These are phyloP conservation scores for Rhynchosporium graminicola DNA, from an alignment of 2,329 filamentous ascomycete species.

Conservation along the genomic window DNA sequence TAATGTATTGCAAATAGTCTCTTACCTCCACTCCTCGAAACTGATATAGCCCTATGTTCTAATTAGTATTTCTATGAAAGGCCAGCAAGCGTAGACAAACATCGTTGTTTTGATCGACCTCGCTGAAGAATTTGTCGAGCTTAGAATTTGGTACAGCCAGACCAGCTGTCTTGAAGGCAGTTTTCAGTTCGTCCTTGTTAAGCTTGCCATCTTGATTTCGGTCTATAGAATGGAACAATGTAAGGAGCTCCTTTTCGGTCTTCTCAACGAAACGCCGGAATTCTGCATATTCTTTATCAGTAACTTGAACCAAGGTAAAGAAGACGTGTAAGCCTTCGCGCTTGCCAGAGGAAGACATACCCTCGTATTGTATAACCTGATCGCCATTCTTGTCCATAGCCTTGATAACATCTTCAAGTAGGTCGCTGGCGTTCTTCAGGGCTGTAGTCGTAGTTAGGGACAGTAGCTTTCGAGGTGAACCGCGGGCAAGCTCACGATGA, in stretches of 20 bases:
- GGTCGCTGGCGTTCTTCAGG: conserved; percentile 86
- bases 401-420: conserved; percentile 78
- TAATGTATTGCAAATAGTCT: neutral
- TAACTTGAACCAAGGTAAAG: neutral
- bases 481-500: conserved; percentile 67
- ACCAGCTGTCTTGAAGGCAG: conserved; percentile 76
- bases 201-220: conserved; percentile 81
- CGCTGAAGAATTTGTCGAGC: conserved; percentile 81
- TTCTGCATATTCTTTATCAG: conserved; percentile 54
- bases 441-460: conserved; percentile 47
- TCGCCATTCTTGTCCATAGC: conserved; percentile 86
- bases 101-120: conserved; percentile 88
- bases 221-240: conserved; percentile 86
- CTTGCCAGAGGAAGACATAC: conserved; percentile 50
- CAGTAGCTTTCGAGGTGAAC: conserved; percentile 16
- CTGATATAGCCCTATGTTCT: conserved; percentile 61
- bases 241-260: conserved; percentile 79
- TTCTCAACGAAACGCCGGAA: conserved; percentile 86
- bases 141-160: conserved; percentile 76
- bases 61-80: conserved; percentile 11
- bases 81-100: conserved; percentile 23
- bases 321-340: neutral
- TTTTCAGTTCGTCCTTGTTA: conserved; percentile 79
- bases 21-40: conserved; percentile 96
- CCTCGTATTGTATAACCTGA: conserved; percentile 87